Conservation (phyloP, 2,329 filamentous ascomycete genomes). For the Aspergillus piperis region DNA sequence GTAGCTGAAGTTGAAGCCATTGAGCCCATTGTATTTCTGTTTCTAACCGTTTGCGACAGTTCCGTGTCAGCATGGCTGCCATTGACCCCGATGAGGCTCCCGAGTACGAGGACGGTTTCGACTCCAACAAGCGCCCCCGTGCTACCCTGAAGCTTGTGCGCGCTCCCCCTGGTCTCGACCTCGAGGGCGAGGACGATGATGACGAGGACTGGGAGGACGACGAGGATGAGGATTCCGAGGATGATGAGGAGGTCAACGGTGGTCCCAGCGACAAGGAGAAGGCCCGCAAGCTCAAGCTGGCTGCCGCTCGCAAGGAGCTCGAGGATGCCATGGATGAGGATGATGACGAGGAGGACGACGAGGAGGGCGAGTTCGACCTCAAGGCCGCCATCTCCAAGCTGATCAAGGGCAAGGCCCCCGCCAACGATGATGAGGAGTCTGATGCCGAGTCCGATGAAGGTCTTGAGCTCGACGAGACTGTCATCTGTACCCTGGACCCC, state of each 20-base stretch:
- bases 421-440: conserved; percentile 61
- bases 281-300: conserved; percentile 81
- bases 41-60: conserved; percentile 55
- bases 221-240: conserved; percentile 54
- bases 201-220: conserved; percentile 53
- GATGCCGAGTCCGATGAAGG: conserved; percentile 61
- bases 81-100: conserved; percentile 83
- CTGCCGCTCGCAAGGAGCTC: conserved; percentile 75
- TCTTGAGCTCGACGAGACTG: conserved; percentile 79
- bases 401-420: conserved; percentile 70
- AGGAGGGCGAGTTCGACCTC: conserved; percentile 63
- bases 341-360: conserved; percentile 60
- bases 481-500: conserved; percentile 93
- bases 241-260: conserved; percentile 80
- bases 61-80: conserved; percentile 97
- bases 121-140: conserved; percentile 65
- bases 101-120: conserved; percentile 64
- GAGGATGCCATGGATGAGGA: conserved; percentile 65
- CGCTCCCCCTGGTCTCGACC: conserved; percentile 60
- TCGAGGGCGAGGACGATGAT: conserved; percentile 61
- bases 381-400: conserved; percentile 56
- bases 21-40: not conserved
- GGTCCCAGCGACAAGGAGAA: conserved; percentile 90
- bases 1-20: conserved; percentile 38
- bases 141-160: conserved; percentile 92